phyloP scores from a whole-genome alignment of 1,284 basidiomycete genomes.

The Cerrena zonata region DNA sequence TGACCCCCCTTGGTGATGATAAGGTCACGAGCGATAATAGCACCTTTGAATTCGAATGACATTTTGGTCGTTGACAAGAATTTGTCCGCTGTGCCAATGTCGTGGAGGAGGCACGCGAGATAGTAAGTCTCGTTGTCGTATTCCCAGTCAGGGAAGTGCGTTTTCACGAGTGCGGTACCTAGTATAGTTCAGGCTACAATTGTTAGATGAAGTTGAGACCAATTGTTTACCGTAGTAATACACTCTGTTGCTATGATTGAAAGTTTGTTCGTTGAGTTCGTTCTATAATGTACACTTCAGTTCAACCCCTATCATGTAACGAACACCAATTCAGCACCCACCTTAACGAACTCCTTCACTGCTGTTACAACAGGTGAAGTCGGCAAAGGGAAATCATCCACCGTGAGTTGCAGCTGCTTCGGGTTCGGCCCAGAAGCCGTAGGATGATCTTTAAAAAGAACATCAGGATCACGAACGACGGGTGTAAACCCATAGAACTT shows the following conservation, averaged over 20 bases:
- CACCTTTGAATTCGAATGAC: constrained; percentile 58
- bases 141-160: constrained; percentile 45
- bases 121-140: constrained; percentile 49
- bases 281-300: constrained; percentile 25
- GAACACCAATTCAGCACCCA: constrained; percentile 17
- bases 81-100: constrained; percentile 49
- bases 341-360: constrained; percentile 40
- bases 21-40: constrained; percentile 47
- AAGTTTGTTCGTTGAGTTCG: constrained; percentile 44
- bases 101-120: constrained; percentile 48
- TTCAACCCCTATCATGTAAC: not conserved
- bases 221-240: constrained; percentile 41
- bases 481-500: constrained; percentile 43
- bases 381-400: constrained; percentile 40
- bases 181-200: not conserved
- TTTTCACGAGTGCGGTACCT: constrained; percentile 42
- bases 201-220: not conserved
- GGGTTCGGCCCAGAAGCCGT: constrained; percentile 41
- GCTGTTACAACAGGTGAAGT: constrained; percentile 37
- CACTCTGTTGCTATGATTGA: constrained; percentile 47
- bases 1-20: constrained; percentile 39
- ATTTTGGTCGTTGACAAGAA: constrained; percentile 49
- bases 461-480: constrained; percentile 43
- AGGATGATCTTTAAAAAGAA: constrained; percentile 44
- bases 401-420: constrained; percentile 40